Evolutionary conservation across 2,329 filamentous ascomycete species (phyloP).

Genomic region (Thielaviopsis punctulata): DNA sequence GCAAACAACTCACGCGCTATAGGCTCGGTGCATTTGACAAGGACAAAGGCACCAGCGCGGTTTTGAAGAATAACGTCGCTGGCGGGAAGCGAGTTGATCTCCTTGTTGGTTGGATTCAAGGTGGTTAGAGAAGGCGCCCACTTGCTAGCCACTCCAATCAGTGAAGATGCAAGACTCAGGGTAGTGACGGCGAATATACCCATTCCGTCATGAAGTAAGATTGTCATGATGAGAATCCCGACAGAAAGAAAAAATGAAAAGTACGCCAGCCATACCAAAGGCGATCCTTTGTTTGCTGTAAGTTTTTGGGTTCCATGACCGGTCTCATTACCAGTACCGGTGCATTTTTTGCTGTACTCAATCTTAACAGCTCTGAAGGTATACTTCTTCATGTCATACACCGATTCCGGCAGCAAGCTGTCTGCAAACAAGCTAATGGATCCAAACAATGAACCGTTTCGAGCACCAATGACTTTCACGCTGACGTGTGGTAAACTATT

Average conservation of each 20-base stretch:
- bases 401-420: neutral
- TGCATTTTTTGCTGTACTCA: constrained; percentile 19
- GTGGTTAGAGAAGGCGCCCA: constrained; percentile 39
- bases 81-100: constrained; percentile 23
- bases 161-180: constrained; percentile 34
- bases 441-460: constrained; percentile 35
- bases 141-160: constrained; percentile 38
- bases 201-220: constrained; percentile 21
- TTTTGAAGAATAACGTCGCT: constrained; percentile 47
- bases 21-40: constrained; percentile 39
- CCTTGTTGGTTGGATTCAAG: constrained; percentile 28
- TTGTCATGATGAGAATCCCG: constrained; percentile 26
- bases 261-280: constrained; percentile 35
- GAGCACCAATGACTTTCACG: constrained; percentile 40
- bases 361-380: constrained; percentile 35
- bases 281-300: constrained; percentile 19
- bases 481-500: constrained; percentile 36
- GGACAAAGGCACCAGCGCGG: constrained; percentile 40
- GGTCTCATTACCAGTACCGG: too few relatives aligned
- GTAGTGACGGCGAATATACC: constrained; percentile 28
- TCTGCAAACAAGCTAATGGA: constrained; percentile 45
- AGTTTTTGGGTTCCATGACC: too few relatives aligned
- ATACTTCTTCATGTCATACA: constrained; percentile 27
- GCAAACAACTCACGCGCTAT: constrained; percentile 46
- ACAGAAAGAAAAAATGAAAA: constrained; percentile 32